A percentile compares a stretch with the other conserved stretches of the same genome.
Evolutionary conservation across 1,284 basidiomycete genomes (phyloP).

Genomic region (Sporisorium scitamineum): DNA sequence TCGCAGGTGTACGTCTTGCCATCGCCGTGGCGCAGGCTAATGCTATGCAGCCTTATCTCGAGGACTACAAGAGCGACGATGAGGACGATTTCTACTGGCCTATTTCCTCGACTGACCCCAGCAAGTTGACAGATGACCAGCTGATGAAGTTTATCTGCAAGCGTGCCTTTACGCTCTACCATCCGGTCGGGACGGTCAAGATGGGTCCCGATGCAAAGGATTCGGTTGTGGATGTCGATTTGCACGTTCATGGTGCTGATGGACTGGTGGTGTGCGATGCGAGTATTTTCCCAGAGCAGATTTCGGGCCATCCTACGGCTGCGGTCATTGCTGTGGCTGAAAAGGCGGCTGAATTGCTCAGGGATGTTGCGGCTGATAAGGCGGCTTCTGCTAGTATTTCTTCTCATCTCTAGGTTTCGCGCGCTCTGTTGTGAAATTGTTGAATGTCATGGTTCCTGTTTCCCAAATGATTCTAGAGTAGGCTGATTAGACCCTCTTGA

Average conservation of each 20-base stretch:
- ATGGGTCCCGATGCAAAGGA: conserved; percentile 36
- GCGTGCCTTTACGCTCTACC: conserved; percentile 75
- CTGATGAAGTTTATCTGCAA: conserved; percentile 70
- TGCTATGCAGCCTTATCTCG: conserved; percentile 44
- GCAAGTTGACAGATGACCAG: conserved; percentile 58
- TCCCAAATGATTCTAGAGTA: background rate
- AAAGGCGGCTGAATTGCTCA: conserved; percentile 47
- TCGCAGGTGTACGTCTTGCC: conserved; percentile 48
- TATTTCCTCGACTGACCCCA: conserved; percentile 47
- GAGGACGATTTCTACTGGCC: conserved; percentile 52
- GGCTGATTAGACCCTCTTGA: conserved; percentile 19
- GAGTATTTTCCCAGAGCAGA: conserved; percentile 58
- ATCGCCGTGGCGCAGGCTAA: conserved; percentile 36
- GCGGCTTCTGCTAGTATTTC: conserved; percentile 17
- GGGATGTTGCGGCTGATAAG: conserved; percentile 24
- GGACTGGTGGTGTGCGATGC: conserved; percentile 59
- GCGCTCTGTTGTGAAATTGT: background rate
- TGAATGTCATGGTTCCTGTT: conserved; percentile 4
- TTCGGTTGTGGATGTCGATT: conserved; percentile 47
- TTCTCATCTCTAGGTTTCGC: conserved; percentile 27
- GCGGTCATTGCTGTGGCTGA: conserved; percentile 53
- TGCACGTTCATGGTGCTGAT: conserved; percentile 50
- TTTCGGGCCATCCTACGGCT: conserved; percentile 56
- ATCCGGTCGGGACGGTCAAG: conserved; percentile 73
- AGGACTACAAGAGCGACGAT: conserved; percentile 42